Conservation (phyloP, 1,284 basidiomycete species). For the Cutaneotrichosporon sp. region DNA sequence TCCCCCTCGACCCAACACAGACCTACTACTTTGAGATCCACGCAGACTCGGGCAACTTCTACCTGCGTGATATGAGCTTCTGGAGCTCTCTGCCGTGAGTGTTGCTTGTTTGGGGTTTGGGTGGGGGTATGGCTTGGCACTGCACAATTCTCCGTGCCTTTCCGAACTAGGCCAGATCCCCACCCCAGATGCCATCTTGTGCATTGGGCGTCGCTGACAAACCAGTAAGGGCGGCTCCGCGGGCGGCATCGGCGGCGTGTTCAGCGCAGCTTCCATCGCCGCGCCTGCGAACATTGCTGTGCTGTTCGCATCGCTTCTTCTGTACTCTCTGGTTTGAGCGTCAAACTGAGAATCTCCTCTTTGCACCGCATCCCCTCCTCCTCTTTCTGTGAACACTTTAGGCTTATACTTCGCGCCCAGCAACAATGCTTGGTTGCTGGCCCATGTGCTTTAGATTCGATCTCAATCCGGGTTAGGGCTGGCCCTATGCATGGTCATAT, state of each 20-base stretch:
- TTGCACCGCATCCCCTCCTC: background rate
- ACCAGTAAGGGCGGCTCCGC: background rate
- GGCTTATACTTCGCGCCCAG: background rate
- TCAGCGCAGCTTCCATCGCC: background rate
- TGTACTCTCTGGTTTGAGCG: conserved; percentile 2
- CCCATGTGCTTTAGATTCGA: conserved; percentile 6
- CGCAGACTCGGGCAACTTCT: background rate
- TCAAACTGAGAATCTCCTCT: background rate
- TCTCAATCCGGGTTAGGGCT: conserved; percentile 8
- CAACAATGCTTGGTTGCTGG: background rate
- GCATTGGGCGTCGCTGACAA: background rate
- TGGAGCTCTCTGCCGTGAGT: background rate
- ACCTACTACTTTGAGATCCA: conserved; percentile 4
- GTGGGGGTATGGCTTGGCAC: background rate
- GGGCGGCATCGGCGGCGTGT: background rate
- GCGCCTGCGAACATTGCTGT: conserved; percentile 1
- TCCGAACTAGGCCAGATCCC: background rate
- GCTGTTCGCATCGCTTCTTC: conserved; percentile 5
- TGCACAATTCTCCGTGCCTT: background rate
- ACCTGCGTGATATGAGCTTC: conserved; percentile 4
- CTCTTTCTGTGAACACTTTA: conserved; percentile 4
- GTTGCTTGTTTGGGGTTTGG: background rate
- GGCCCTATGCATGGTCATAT: conserved; percentile 9
- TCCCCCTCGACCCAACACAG: conserved; percentile 7
- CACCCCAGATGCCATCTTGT: background rate